Conservation (phyloP, 345 rosid species). For the Raphanus sativus region DNA sequence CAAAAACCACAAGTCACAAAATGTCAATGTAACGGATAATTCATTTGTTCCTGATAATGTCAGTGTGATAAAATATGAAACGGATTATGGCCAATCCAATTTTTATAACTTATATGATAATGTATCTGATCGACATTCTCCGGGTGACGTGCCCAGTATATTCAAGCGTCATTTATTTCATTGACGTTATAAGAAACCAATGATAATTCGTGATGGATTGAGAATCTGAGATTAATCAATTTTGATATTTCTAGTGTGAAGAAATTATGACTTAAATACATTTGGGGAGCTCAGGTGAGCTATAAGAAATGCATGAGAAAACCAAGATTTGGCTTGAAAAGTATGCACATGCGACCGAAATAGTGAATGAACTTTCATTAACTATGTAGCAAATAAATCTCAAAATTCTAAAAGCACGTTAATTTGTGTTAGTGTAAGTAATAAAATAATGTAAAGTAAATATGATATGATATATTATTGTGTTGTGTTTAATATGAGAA, state of each 20-base stretch:
- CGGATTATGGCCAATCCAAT: not conserved
- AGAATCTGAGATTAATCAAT: not conserved
- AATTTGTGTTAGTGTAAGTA: not conserved
- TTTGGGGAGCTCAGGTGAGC: not conserved
- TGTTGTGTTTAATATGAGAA: too few relatives aligned
- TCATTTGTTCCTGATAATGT: not conserved
- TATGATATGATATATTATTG: too few relatives aligned
- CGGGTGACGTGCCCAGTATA: not conserved
- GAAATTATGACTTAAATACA: slow-evolving; percentile 5
- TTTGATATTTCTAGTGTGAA: not conserved
- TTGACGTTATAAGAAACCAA: slow-evolving; percentile 5
- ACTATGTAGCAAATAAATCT: not conserved
- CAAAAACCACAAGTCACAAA: not conserved
- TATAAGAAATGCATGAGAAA: not conserved
- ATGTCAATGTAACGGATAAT: not conserved
- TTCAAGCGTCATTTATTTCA: slow-evolving; percentile 2
- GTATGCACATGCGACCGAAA: not conserved
- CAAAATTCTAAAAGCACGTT: not conserved
- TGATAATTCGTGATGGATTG: not conserved
- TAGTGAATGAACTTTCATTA: not conserved
- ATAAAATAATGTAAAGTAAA: not conserved
- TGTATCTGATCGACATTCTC: slow-evolving; percentile 18
- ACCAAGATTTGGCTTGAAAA: too few relatives aligned
- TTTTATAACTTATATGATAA: slow-evolving; percentile 1
- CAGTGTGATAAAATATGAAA: not conserved